Percentiles rank a stretch among this genome's conserved stretches.
These are phyloP conservation scores for Coemansia asiatica DNA, from an alignment of 192 early-diverging fungal genomes.

Conservation along the genomic window DNA sequence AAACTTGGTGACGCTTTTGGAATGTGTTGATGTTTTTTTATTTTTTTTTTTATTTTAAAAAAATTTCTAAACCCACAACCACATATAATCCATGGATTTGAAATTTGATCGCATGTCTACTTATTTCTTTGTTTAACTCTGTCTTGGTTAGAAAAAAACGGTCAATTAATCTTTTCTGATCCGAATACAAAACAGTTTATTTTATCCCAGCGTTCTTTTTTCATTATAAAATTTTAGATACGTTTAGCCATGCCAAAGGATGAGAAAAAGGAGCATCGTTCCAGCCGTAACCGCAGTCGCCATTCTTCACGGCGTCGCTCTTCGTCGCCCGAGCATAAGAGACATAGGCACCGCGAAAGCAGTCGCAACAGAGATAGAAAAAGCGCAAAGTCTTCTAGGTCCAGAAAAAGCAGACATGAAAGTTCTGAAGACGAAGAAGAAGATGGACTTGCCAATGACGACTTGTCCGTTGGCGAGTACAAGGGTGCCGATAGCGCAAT, in stretches of 20 bases:
- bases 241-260: constrained; percentile 13
- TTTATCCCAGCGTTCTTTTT: constrained; percentile 2
- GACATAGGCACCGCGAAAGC: constrained; percentile 7
- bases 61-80: neutral
- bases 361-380: constrained; percentile 3
- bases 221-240: too few species aligned
- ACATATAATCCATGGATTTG: too few species aligned
- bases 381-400: neutral
- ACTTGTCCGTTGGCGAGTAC: constrained; percentile 45
- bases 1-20: too few species aligned
- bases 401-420: constrained; percentile 1
- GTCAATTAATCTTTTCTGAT: too few species aligned
- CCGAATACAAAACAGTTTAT: too few species aligned
- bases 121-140: too few species aligned
- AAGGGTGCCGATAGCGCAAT: constrained; percentile 77
- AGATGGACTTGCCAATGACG: neutral
- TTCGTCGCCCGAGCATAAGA: constrained; percentile 8
- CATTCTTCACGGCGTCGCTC: constrained; percentile 9
- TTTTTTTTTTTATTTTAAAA: neutral
- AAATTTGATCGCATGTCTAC: too few species aligned
- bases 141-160: too few species aligned
- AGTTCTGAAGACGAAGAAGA: neutral
- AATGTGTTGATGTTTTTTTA: neutral
- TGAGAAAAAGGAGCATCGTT: constrained; percentile 7
- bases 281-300: constrained; percentile 13